Base-by-base conservation (phyloP, 306 rosid species). In the Vicia faba region DNA sequence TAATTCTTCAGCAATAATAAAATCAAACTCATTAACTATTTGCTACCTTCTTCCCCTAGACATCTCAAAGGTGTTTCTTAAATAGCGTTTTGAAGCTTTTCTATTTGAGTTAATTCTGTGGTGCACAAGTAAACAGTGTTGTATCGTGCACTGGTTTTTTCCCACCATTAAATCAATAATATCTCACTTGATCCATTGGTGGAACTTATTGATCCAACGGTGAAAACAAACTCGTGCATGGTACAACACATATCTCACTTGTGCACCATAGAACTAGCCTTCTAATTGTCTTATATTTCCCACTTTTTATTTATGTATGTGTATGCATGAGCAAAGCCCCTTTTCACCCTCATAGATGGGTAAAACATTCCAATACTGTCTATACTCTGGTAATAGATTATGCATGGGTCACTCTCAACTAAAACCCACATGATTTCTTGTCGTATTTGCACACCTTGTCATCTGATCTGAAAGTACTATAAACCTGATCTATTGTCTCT, bases 401-500 rank as follows among this genome's bases (percentile, higher is more conserved):
- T 40, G n/a, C 62, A 41, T 20, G 35, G 36, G 35, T 62, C 46
- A 49, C 59, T 54, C n/a, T 48, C 61, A 20, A 2, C 61, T 50
- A 40, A 18, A 45, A 66, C 53, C 41, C 36, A 58, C 70, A 49
- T 70, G 12, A 53, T 75, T 71, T 61, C 71, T 43, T 18, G 18
- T 61, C 15, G 38, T 7, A 35, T 71, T 71, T 59, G 65, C 72
- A 28, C 64, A 53, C 20, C 71, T 12, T 61, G 43, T 44, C 45
- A 35, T 33, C 29, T 16, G 43, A 31, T 62, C 61, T 15, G 33
- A 66, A 26, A 45, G 49, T 14, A 38, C 71, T 67, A 29, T 50
- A 18, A 61, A 56, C 56, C 40, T 78, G 54, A 46, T 64, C 55
- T 51, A 43, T 61, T 45, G 29, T 86, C 33, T 76, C 71, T 50